Evolutionary conservation across 2,329 filamentous ascomycete species (phyloP).

Genomic region (Tolypocladium paradoxum): DNA sequence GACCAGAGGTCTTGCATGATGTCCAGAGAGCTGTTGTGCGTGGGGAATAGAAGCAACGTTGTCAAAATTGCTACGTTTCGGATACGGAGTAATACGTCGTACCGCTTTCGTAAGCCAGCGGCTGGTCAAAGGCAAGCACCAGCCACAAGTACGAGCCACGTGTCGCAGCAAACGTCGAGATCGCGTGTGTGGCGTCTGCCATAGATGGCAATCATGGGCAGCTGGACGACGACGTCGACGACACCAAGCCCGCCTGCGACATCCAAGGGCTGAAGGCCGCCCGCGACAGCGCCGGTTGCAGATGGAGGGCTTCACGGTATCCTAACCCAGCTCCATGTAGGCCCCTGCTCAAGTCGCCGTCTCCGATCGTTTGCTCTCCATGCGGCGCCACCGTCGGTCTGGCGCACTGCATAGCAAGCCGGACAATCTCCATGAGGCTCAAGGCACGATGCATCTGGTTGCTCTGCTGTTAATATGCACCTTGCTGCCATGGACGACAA

Average conservation of each 20-base stretch:
- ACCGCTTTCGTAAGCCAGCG: no score
- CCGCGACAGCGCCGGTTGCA: neutral
- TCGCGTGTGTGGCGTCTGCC: neutral
- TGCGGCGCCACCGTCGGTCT: neutral
- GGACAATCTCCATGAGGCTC: conserved; percentile 9
- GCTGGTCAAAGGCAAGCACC: neutral
- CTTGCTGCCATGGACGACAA: conserved; percentile 29
- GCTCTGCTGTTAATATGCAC: conserved; percentile 14
- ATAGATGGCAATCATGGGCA: neutral
- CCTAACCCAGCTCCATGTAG: conserved; percentile 3
- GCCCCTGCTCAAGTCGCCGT: neutral
- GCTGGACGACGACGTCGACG: neutral
- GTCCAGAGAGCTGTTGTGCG: neutral
- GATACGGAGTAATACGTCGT: no score
- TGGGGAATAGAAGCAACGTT: neutral
- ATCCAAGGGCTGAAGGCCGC: neutral
- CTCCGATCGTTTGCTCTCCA: neutral
- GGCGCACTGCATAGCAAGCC: conserved; percentile 1
- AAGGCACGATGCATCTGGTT: conserved; percentile 17
- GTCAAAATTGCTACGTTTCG: no score
- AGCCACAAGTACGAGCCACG: neutral
- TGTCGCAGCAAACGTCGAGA: neutral
- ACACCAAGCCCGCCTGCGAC: neutral
- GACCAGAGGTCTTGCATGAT: no score
- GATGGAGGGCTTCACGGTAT: conserved; percentile 5